phyloP scores from a whole-genome alignment of 2,329 filamentous ascomycete species.

The Colletotrichum aenigma region DNA sequence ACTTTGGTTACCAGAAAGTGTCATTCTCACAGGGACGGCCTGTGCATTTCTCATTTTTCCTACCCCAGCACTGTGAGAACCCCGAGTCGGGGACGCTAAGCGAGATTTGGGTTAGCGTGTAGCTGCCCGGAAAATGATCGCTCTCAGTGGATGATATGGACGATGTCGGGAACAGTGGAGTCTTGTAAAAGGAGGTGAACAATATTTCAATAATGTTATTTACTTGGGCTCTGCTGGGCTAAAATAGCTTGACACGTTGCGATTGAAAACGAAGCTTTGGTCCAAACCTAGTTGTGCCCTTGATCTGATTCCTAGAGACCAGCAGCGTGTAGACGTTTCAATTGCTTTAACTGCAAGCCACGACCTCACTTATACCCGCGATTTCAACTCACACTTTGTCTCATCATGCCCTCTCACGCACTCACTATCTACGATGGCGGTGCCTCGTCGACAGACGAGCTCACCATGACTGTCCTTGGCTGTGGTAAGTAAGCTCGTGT shows the following conservation, averaged over 20 bases:
- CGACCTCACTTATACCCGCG: constrained; percentile 12
- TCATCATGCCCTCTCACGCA: constrained; percentile 26
- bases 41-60: not conserved
- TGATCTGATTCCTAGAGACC: not conserved
- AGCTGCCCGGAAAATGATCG: not conserved
- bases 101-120: not conserved
- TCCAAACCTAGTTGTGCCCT: not conserved
- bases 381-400: not conserved
- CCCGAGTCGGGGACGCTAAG: not conserved
- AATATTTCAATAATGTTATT: not conserved
- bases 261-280: not conserved
- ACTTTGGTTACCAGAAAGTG: not conserved
- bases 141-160: constrained; percentile 9
- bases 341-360: not conserved
- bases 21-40: constrained; percentile 3
- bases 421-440: constrained; percentile 30
- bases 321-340: not conserved
- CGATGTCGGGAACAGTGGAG: constrained; percentile 18
- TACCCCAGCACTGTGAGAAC: not conserved
- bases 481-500: constrained; percentile 66
- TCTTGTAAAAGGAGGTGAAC: constrained; percentile 8
- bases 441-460: constrained; percentile 39
- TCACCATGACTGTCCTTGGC: constrained; percentile 81
- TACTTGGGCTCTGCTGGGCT: not conserved
- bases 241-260: not conserved